Evolutionary conservation across 2,329 filamentous ascomycete species (phyloP), one percentile per base, ranked within the genome.

Genomic region (Calonectria pteridis): DNA sequence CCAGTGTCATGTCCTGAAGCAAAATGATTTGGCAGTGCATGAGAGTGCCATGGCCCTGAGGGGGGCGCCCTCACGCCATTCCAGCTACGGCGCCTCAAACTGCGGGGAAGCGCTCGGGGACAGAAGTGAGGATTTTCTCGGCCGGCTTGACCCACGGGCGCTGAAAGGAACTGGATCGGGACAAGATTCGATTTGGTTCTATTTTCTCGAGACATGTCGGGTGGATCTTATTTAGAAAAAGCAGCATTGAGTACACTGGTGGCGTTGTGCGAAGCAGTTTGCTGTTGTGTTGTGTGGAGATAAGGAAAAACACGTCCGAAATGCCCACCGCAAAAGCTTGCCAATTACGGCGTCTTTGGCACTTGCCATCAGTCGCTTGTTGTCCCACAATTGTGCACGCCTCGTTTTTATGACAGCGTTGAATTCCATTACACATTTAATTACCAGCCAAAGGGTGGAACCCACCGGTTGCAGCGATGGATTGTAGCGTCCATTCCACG

Each of bases 11-110:
- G 5, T 23, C 31, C n/a, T 23, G 33, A 62, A 23, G 55, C 55
- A 62, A 37, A 62, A 37, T 62, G 55, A 62, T 62, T 62, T 62
- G 55, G 55, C 55, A 35, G 33, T 62, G 55, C 55, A 62, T 62
- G 35, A 62, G 14, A 62, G 37, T 62, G 35, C 33, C 33, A 40
- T 40, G 14, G 13, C 23, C 55, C 2, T 4, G 35, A 20, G 20
- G 13, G 29, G 6, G 13, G 33, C 55, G 6, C n/a, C n/a, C 55
- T 14, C 29, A 31, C 18, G 11, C 29, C 51, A 55, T 55, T 55
- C 51, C 51, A 55, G 18, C 29, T 55, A 55, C 50, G 23, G 37
- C 33, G 33, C 23, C 33, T 37, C 11, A 62, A 37, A 40, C 55
- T 62, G 55, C 55, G 55, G 55, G 55, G 55, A 40, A 62, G 55